Conservation (phyloP, 2,329 filamentous ascomycete genomes). For the Phyllosticta capitalensis region DNA sequence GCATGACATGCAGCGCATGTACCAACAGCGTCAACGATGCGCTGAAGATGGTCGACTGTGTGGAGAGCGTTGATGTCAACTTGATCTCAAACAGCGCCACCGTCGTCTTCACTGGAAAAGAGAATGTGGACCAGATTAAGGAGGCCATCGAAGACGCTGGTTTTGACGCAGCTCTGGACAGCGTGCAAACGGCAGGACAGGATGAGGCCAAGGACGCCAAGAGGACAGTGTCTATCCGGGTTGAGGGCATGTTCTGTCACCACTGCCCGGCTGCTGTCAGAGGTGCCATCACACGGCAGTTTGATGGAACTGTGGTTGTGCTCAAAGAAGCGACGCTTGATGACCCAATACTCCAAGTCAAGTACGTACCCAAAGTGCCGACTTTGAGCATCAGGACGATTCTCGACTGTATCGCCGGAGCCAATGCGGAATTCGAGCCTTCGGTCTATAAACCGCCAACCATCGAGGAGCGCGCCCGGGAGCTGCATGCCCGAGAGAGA, state of each 20-base stretch:
- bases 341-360: conserved; percentile 56
- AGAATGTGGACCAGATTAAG: conserved; percentile 36
- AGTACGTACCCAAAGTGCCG: conserved; percentile 60
- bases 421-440: conserved; percentile 56
- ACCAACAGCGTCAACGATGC: conserved; percentile 40
- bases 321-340: conserved; percentile 45
- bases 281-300: conserved; percentile 42
- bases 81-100: conserved; percentile 42
- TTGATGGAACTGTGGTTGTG: conserved; percentile 42
- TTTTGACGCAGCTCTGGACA: conserved; percentile 31
- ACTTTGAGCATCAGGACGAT: conserved; percentile 67
- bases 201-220: conserved; percentile 14
- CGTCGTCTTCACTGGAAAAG: conserved; percentile 39
- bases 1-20: conserved; percentile 51
- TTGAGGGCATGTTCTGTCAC: conserved; percentile 38
- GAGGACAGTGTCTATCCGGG: conserved; percentile 25
- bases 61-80: conserved; percentile 41
- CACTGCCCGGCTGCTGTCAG: conserved; percentile 43
- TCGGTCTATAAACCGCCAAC: conserved; percentile 71
- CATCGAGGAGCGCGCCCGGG: conserved; percentile 69
- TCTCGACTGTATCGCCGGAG: conserved; percentile 54
- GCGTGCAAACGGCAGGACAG: conserved; percentile 16
- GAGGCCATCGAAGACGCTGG: conserved; percentile 41
- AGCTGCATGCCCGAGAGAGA: conserved; percentile 62
- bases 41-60: conserved; percentile 36